A percentile compares a stretch with the other conserved stretches of the same genome.
Conservation (phyloP, 768 basidiomycete species). For the Gymnopilus dilepis region DNA sequence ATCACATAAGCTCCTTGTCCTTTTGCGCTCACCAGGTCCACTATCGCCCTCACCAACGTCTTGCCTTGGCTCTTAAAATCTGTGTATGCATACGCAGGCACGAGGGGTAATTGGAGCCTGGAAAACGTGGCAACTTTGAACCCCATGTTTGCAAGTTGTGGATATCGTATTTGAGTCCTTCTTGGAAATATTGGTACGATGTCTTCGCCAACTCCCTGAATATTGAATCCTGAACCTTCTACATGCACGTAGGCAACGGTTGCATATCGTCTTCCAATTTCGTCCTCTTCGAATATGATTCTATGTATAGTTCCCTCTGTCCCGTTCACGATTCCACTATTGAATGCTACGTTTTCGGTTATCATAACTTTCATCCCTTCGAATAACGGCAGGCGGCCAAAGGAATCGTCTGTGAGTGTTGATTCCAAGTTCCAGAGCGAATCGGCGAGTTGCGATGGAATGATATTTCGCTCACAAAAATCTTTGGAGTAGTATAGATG, state of each 20-base stretch:
- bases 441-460: too few species aligned
- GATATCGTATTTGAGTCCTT: background rate
- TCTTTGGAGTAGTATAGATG: background rate
- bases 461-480: background rate
- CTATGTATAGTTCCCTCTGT: background rate
- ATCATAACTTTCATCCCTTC: constrained; percentile 4
- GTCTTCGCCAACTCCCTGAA: background rate
- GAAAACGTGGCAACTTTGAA: background rate
- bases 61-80: background rate
- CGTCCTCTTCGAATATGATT: background rate
- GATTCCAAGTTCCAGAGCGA: background rate
- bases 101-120: background rate
- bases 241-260: background rate
- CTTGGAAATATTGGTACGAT: background rate
- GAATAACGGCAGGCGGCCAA: background rate
- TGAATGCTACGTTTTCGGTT: background rate
- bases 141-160: background rate
- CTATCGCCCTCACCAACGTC: background rate
- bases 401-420: background rate
- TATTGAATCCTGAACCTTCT: background rate
- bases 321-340: background rate
- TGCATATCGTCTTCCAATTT: background rate
- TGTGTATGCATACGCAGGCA: background rate
- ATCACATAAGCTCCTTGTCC: background rate
- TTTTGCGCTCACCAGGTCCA: background rate